phyloP scores from a whole-genome alignment of 73 alveolate species.

The Uronychia binucleata region DNA sequence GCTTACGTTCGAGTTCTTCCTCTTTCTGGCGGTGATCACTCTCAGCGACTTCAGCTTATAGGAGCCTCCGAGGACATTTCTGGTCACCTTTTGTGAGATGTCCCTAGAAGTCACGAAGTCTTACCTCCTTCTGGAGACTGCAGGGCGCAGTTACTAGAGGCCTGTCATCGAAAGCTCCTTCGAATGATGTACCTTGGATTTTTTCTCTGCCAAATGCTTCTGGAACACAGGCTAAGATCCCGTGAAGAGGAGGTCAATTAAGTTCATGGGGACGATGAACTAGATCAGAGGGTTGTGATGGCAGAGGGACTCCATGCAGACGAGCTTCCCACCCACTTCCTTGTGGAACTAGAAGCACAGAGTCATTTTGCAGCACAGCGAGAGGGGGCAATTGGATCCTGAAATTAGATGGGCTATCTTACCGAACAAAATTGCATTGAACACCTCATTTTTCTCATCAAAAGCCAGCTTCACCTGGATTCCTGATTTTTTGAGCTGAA shows the following conservation, averaged over 20 bases:
- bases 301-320: constrained; percentile 11
- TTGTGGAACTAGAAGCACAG: not conserved
- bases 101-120: no score
- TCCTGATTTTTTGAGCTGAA: not conserved
- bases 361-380: constrained; percentile 12
- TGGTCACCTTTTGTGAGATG: no score
- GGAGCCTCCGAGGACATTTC: no score
- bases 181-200: no score
- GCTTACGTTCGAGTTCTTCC: no score
- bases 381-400: constrained; percentile 5
- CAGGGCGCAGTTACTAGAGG: no score
- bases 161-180: no score
- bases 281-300: not conserved
- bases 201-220: no score
- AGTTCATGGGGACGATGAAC: not conserved
- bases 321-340: constrained; percentile 5
- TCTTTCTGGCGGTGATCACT: no score
- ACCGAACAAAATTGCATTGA: constrained; percentile 40
- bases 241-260: constrained; percentile 12
- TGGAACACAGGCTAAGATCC: no score
- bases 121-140: no score
- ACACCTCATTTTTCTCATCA: constrained; percentile 21
- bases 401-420: not conserved
- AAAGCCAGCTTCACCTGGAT: constrained; percentile 26
- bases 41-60: no score